phyloP scores from a whole-genome alignment of 805 yeast genomes.

The Candida loeiensis region DNA sequence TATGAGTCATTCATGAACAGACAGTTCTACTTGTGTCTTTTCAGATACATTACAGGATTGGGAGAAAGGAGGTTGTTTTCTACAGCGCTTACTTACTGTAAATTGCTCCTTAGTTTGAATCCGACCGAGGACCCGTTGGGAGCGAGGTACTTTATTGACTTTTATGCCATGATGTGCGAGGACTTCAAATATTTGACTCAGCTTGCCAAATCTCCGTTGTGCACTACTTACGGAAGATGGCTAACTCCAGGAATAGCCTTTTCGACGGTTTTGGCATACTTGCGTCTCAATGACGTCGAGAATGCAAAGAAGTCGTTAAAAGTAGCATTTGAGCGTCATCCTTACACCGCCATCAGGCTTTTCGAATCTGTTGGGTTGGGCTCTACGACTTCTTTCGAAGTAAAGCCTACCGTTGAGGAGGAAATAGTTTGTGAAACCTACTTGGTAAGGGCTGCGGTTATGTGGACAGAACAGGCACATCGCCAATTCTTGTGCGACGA shows the following conservation, averaged over 20 bases:
- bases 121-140: slow-evolving; percentile 86
- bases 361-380: slow-evolving; percentile 45
- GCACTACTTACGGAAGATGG: slow-evolving; percentile 61
- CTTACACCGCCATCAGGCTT: slow-evolving; percentile 52
- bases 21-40: slow-evolving; percentile 69
- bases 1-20: slow-evolving; percentile 73
- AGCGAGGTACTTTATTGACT: slow-evolving; percentile 77
- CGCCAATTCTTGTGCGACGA: slow-evolving; percentile 47
- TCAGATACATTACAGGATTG: slow-evolving; percentile 65
- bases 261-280: slow-evolving; percentile 62
- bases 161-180: slow-evolving; percentile 63
- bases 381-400: not conserved
- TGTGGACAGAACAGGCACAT: slow-evolving; percentile 52
- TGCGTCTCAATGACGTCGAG: slow-evolving; percentile 36
- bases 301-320: slow-evolving; percentile 48
- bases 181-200: slow-evolving; percentile 62
- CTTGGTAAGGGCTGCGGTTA: slow-evolving; percentile 47
- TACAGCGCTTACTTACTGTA: slow-evolving; percentile 76
- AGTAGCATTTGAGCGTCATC: slow-evolving; percentile 53
- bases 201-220: slow-evolving; percentile 53
- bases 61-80: slow-evolving; percentile 73
- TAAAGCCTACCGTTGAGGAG: slow-evolving; percentile 6
- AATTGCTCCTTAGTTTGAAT: slow-evolving; percentile 60
- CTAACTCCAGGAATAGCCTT: slow-evolving; percentile 67
- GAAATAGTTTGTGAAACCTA: slow-evolving; percentile 44